Evolutionary conservation across 2,329 filamentous ascomycete species (phyloP), one percentile per base, ranked within the genome.

Genomic region (Epichloe glyceriae): DNA sequence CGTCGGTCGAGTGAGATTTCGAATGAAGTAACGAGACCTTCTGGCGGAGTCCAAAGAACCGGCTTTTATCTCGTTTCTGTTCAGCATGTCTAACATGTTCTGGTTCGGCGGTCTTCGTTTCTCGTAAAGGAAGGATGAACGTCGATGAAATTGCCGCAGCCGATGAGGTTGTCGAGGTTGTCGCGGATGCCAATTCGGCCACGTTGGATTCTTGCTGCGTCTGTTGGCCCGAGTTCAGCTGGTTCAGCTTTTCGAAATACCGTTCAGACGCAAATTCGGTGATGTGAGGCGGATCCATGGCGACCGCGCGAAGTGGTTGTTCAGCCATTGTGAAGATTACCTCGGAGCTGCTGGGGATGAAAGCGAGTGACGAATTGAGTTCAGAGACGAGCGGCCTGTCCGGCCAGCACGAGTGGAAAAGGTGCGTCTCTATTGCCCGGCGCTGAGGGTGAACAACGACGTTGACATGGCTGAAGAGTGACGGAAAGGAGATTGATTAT

Each of bases 201-300:
- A 54, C 54, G 56, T 66, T 56, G 39, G 55, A 60, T 51, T 69
- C 68, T 55, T 67, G 62, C 56, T 72, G 62, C 56, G 67, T 68
- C 56, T 66, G 70, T 33, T 74, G 67, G 35, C 34, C 54, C 61
- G 70, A 73, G 62, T 67, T 76, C 58, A 69, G 73, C 65, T 80
- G 75, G 52, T 69, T 73, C 54, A 83, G 64, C 66, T 84, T 84
- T 50, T 75, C 73, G 56, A 82, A 79, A 61, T 81, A 84, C 56
- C 76, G 76, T 64, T 78, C 72, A 43, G 80, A 84, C 54, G 79
- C 80, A 66, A 84, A 84, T 64, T 84, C 80, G 53, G 80, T 82
- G 54, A 80, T 72, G 56, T 82, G 79, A 58, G 75, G 72, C 60
- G 76, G 78, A 56, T 83, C 80, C 78, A 82, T 81, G 60, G 65